A percentile compares a stretch with the other conserved stretches of the same genome.
Evolutionary conservation across 2,329 filamentous ascomycete genomes (phyloP).

Genomic region (Zopfia rhizophila): DNA sequence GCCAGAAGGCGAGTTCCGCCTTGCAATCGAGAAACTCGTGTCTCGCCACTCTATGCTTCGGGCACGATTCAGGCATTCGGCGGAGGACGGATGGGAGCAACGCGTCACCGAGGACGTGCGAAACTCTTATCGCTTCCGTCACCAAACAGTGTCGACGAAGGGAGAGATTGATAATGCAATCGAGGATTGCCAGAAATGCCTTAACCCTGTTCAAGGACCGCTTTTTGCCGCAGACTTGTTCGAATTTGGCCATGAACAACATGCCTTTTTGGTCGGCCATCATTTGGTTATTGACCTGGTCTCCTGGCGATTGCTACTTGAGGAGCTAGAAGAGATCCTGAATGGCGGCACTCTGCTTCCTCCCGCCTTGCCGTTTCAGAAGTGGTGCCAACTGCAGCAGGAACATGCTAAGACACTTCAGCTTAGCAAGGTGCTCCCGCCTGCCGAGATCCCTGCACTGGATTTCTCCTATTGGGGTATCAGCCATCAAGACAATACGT

Average conservation of each 20-base stretch:
- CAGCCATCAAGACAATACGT: constrained; percentile 45
- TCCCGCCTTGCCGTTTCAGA: constrained; percentile 47
- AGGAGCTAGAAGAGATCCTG: constrained; percentile 56
- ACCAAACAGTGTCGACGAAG: constrained; percentile 32
- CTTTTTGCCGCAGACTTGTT: constrained; percentile 50
- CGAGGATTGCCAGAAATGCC: constrained; percentile 40
- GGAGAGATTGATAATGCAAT: constrained; percentile 42
- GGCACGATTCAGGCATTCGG: constrained; percentile 38
- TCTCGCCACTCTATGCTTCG: constrained; percentile 46
- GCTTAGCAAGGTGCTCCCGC: constrained; percentile 37
- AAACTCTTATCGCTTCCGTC: constrained; percentile 42
- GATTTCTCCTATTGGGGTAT: constrained; percentile 55
- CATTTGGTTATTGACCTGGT: constrained; percentile 58
- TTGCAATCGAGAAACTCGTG: constrained; percentile 35
- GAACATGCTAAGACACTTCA: constrained; percentile 43
- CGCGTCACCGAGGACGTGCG: constrained; percentile 42
- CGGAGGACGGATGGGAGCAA: constrained; percentile 42
- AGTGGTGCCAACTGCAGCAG: constrained; percentile 51
- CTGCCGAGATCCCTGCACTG: constrained; percentile 40
- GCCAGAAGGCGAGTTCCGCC: constrained; percentile 34
- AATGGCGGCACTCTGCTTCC: constrained; percentile 44
- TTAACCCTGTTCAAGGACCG: constrained; percentile 37
- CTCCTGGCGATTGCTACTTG: constrained; percentile 58
- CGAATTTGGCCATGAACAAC: constrained; percentile 40
- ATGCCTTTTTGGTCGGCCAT: constrained; percentile 48